Evolutionary conservation across 1,284 basidiomycete genomes (phyloP), one percentile per base, ranked within the genome.

Genomic region (Lignosus rhinocerotis): DNA sequence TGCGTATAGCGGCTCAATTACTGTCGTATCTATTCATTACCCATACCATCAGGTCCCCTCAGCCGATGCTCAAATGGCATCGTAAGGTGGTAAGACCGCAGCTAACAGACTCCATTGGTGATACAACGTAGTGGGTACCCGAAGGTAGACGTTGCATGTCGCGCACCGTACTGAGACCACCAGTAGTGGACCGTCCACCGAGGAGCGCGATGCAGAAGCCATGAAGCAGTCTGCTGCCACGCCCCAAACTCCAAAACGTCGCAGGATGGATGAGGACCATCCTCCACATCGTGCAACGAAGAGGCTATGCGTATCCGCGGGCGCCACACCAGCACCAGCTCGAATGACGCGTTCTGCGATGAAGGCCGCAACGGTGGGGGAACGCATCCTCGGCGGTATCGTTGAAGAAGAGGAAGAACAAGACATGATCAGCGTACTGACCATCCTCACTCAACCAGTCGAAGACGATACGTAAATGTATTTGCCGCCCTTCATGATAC

Each of bases 401-500:
- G 16, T 9, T 9, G 52, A 53, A 38, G 52, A 53, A 12, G 52
- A 53, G 33, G 52, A 53, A 25, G 43, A 53, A 32, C 51, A 51
- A 38, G 47, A 48, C 32, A 48, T 48, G 47, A 48, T 48, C 32
- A 48, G 47, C 19, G 50, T 51, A 4, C 38, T 42, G 16, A 42
- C 30, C 32, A 48, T 48, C n/a, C 47, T 48, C 32, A 48, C 47
- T 3, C 47, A 48, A 17, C 32, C 47, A 14, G 19, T 36, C 47
- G 47, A 48, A 17, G 47, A 48, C 9, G 47, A 48, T 10, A 33
- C n/a, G 8, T 34, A 39, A 4, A 19, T 21, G 36, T 41, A 2
- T 12, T 14, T 11, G n/a, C 19, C 10, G 7, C 16, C 14, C 32
- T 7, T 21, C 21, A 30, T 49, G 32, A 49, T 8, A 19, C n/a